Base-by-base conservation (phyloP, 495 filamentous ascomycete species). In the Cryomyces minteri region DNA sequence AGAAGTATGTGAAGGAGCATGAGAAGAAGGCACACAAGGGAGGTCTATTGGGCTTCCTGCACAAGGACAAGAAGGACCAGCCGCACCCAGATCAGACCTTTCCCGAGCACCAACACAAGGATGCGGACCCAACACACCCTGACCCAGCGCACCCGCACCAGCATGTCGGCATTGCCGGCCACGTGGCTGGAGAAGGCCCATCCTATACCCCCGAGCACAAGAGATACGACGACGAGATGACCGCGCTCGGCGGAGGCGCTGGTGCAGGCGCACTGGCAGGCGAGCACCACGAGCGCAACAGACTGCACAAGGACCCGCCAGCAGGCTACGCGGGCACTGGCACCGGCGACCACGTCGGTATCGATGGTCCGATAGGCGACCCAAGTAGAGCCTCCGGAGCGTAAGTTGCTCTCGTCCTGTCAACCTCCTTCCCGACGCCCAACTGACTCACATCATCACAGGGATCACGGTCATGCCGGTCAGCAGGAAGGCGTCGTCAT, bases 31-130 rank as follows among this genome's bases (percentile, higher is more conserved):
- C 50, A 29, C 45, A 51, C 10, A 28, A 49, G 32, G n/a, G 44
- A 30, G 30, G 38, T 28, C 46, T 60, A 6, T 49, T 60, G 28
- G 57, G 57, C 2, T 58, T 63, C 42, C 38, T 64, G 25, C 55
- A 59, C 32, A 53, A 50, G 9, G 50, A 60, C 45, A 57, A 58
- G 46, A 49, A 57, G 14, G 50, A 54, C 36, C 40, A 56, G 40
- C 8, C 28, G 9, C 9, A 10, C 9, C 9, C n/a, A 29, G 40
- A 10, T 12, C 9, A 41, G 8, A 8, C 40, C 40, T 12, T 1
- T 1, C 40, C n/a, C 40, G 25, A 41, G 9, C 9, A 41, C n/a
- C 40, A 41, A 37, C 34, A 12, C 12, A 9, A 37, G 34, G 34
- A 12, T 37, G 34, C 34, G 34, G 34, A 37, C 12, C 34, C 34